Evolutionary conservation across 305 asterid species (phyloP).

Genomic region (Stenogyne calaminthoides): DNA sequence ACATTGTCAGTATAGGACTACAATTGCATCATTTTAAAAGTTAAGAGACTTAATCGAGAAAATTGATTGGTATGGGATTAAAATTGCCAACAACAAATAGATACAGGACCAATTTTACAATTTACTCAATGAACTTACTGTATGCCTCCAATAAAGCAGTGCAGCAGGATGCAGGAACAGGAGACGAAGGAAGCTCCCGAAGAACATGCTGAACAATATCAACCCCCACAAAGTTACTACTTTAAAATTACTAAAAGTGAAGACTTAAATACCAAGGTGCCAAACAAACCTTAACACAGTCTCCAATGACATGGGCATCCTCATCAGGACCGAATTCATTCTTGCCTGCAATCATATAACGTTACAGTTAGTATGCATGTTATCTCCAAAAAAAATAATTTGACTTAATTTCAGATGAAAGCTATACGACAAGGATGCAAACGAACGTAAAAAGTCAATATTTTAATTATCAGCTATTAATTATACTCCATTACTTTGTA

Average conservation of each 20-base stretch:
- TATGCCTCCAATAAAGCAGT: slow-evolving; percentile 93
- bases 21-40: no score
- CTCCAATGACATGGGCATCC: slow-evolving; percentile 98
- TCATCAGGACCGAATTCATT: slow-evolving; percentile 81
- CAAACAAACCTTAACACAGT: slow-evolving; percentile 87
- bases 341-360: slow-evolving; percentile 59
- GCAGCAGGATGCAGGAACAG: slow-evolving; percentile 99
- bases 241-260: slow-evolving; percentile 23
- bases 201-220: slow-evolving; percentile 83
- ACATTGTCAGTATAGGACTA: no score
- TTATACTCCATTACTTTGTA: not conserved
- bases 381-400: slow-evolving; percentile 11
- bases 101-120: no score
- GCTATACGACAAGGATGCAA: slow-evolving; percentile 17
- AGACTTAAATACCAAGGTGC: slow-evolving; percentile 24
- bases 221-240: slow-evolving; percentile 30
- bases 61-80: no score
- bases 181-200: slow-evolving; percentile 99
- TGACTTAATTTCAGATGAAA: slow-evolving; percentile 22
- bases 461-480: not conserved
- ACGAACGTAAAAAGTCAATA: not conserved
- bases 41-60: no score
- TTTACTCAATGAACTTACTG: slow-evolving; percentile 51
- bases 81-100: no score
- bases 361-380: slow-evolving; percentile 31